Evolutionary conservation across 2,329 filamentous ascomycete species (phyloP).

Genomic region (Escovopsis sp.): DNA sequence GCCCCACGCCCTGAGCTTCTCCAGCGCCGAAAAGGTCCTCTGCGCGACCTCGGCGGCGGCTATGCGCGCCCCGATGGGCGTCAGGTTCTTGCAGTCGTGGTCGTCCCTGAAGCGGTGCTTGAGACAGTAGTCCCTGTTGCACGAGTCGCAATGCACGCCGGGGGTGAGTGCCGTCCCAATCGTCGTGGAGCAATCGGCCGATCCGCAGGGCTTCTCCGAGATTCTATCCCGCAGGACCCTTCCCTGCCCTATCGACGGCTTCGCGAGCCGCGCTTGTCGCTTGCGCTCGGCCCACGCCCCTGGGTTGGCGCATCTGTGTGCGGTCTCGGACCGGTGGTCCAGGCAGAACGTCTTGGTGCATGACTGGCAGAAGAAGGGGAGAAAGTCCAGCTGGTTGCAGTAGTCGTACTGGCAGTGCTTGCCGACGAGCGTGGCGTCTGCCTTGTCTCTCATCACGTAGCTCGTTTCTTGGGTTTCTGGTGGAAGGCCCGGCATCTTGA

Average conservation of each 20-base stretch:
- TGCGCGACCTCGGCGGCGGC: constrained; percentile 36
- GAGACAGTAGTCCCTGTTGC: constrained; percentile 61
- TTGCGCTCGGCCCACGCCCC: constrained; percentile 47
- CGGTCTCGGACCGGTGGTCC: constrained; percentile 75
- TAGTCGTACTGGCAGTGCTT: constrained; percentile 81
- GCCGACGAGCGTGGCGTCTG: constrained; percentile 74
- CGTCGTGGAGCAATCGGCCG: constrained; percentile 49
- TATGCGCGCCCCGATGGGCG: constrained; percentile 36
- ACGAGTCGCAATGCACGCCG: constrained; percentile 55
- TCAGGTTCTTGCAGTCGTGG: constrained; percentile 68
- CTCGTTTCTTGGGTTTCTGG: constrained; percentile 30
- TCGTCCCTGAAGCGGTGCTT: constrained; percentile 65
- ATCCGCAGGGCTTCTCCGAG: constrained; percentile 52
- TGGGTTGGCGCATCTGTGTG: constrained; percentile 52
- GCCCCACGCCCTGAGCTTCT: constrained; percentile 67
- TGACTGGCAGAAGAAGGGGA: constrained; percentile 86
- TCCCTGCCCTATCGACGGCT: constrained; percentile 37
- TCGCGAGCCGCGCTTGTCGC: constrained; percentile 37
- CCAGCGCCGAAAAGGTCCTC: constrained; percentile 58
- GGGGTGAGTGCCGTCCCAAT: constrained; percentile 54
- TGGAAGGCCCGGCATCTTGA: constrained; percentile 37
- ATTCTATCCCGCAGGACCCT: constrained; percentile 38
- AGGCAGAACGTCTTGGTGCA: constrained; percentile 78
- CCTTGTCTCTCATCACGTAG: constrained; percentile 56
- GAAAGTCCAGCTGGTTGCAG: constrained; percentile 90